Evolutionary conservation across 1,284 basidiomycete genomes (phyloP).

Genomic region (Phlebopus sp.): DNA sequence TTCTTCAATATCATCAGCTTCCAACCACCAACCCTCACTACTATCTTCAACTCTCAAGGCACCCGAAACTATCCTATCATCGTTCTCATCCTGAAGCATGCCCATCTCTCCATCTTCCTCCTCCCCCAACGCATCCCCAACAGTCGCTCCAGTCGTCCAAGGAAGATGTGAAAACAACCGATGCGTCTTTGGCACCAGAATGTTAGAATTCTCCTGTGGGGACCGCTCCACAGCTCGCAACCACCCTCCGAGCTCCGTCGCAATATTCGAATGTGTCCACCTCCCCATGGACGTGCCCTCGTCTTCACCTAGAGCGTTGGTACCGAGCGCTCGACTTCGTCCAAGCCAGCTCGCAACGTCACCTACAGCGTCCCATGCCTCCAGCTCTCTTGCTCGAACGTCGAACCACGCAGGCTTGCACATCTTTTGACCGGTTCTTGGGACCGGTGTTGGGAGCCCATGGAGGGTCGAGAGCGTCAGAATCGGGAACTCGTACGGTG

Average conservation of each 20-base stretch:
- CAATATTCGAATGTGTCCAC: slow-evolving; percentile 54
- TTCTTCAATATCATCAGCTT: slow-evolving; percentile 70
- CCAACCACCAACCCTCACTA: slow-evolving; percentile 53
- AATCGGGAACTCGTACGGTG: slow-evolving; percentile 81
- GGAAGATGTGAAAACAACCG: slow-evolving; percentile 52
- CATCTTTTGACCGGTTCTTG: slow-evolving; percentile 73
- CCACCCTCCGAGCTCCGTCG: slow-evolving; percentile 59
- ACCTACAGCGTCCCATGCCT: slow-evolving; percentile 55
- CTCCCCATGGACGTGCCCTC: slow-evolving; percentile 35
- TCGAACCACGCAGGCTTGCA: slow-evolving; percentile 77
- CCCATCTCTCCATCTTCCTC: slow-evolving; percentile 24
- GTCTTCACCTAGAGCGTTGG: slow-evolving; percentile 14
- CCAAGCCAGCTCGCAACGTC: slow-evolving; percentile 58
- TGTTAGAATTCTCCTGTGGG: slow-evolving; percentile 22
- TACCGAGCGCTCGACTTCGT: slow-evolving; percentile 17
- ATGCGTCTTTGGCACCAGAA: slow-evolving; percentile 43
- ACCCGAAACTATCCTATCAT: slow-evolving; percentile 22
- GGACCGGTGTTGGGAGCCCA: slow-evolving; percentile 83
- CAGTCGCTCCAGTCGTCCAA: slow-evolving; percentile 37
- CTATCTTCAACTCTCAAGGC: slow-evolving; percentile 23
- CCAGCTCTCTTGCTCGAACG: slow-evolving; percentile 48
- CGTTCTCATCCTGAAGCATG: slow-evolving; percentile 25
- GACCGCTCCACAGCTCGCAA: slow-evolving; percentile 42
- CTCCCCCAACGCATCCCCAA: slow-evolving; percentile 29
- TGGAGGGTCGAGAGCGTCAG: slow-evolving; percentile 77